These are phyloP conservation scores for Phytophthora meadii DNA, from an alignment of 352 stramenopile genomes.

Conservation along the genomic window DNA sequence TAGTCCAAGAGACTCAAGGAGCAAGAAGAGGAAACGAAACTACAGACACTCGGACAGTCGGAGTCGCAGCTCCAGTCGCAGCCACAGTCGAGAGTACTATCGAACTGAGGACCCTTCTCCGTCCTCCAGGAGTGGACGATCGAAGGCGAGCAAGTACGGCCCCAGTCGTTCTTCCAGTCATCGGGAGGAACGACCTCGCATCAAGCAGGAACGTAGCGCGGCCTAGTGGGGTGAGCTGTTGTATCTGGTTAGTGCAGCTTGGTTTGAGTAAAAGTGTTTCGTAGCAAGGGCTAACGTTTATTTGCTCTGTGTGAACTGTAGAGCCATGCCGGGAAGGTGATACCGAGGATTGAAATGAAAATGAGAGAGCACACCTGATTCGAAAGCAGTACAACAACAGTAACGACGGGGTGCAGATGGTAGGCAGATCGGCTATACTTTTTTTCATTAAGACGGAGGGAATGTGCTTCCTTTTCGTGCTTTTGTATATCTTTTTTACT, in stretches of 20 bases:
- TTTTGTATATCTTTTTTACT: conserved; percentile 4
- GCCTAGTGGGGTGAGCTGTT: conserved; percentile 29
- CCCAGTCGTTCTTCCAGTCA: conserved; percentile 9
- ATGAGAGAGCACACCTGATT: too few relatives aligned
- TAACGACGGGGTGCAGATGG: conserved; percentile 28
- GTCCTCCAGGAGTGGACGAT: conserved; percentile 22
- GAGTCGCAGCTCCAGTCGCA: conserved; percentile 55
- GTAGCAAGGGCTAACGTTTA: background rate
- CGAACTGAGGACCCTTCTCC: conserved; percentile 31
- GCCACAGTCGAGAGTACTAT: conserved; percentile 47
- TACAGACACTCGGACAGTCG: conserved; percentile 48
- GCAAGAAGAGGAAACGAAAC: conserved; percentile 49
- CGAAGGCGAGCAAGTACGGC: conserved; percentile 27
- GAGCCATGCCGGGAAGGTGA: conserved; percentile 2
- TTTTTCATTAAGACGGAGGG: conserved; percentile 31
- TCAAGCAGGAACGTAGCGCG: conserved; percentile 45
- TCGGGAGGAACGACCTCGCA: conserved; percentile 31
- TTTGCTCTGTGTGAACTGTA: conserved; percentile 22
- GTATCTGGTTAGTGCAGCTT: conserved; percentile 9
- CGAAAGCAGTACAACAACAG: conserved; percentile 18
- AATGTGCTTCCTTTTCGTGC: conserved; percentile 21
- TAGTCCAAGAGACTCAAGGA: conserved; percentile 40
- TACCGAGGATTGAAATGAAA: background rate
- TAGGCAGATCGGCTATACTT: conserved; percentile 24
- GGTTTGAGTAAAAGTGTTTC: conserved; percentile 21